These are phyloP conservation scores for Sphaerulina musiva DNA, from an alignment of 2,329 filamentous ascomycete genomes.

Conservation along the genomic window DNA sequence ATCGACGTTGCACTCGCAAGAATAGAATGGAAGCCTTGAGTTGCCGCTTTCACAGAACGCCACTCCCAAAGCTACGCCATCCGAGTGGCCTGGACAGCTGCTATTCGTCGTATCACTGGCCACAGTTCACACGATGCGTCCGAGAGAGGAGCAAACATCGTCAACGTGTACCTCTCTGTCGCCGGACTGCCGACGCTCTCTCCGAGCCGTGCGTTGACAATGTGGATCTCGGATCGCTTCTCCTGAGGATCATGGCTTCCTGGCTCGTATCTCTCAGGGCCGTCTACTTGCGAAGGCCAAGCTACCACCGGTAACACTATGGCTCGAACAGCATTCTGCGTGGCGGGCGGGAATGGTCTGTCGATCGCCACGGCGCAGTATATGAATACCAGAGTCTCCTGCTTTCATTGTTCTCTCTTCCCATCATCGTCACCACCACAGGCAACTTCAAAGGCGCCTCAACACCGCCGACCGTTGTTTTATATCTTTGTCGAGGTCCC, in stretches of 20 bases:
- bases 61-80: background rate
- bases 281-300: background rate
- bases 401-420: slow-evolving; percentile 1
- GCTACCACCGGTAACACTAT: background rate
- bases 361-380: slow-evolving; percentile 1
- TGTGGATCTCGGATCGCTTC: background rate
- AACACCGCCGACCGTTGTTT: background rate
- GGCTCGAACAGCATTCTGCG: background rate
- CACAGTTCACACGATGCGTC: background rate
- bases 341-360: background rate
- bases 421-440: background rate
- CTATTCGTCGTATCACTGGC: background rate
- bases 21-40: slow-evolving; percentile 1
- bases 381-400: slow-evolving; percentile 6
- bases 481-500: background rate
- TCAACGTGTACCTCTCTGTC: background rate
- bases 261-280: slow-evolving; percentile 2
- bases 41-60: background rate
- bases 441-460: background rate
- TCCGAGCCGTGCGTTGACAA: background rate
- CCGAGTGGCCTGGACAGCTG: background rate
- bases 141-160: background rate
- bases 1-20: background rate
- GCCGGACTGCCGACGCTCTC: background rate
- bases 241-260: background rate